Evolutionary conservation across 164 flowering plant species (phyloP).

Genomic region (Vitis rotundifolia): DNA sequence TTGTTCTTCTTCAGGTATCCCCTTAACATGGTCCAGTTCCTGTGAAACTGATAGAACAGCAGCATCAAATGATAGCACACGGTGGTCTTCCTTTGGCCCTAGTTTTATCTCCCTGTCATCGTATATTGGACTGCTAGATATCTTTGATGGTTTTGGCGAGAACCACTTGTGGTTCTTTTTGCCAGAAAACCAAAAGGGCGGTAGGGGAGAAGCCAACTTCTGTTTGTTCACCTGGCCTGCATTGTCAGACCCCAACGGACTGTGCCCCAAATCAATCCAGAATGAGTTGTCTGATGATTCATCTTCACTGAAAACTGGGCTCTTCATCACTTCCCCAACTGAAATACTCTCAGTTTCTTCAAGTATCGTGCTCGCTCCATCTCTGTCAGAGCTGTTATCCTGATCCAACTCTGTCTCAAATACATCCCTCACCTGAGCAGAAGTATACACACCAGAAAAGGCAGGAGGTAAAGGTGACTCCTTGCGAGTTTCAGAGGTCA

Average conservation of each 20-base stretch:
- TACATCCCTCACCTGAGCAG: constrained; percentile 85
- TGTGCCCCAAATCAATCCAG: constrained; percentile 92
- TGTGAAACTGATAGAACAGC: constrained; percentile 76
- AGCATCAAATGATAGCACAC: constrained; percentile 78
- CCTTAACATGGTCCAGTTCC: constrained; percentile 52
- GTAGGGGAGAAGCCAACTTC: constrained; percentile 53
- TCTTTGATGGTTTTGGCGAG: constrained; percentile 56
- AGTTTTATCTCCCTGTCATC: constrained; percentile 41
- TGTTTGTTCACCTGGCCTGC: constrained; percentile 43
- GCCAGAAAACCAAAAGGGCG: constrained; percentile 64
- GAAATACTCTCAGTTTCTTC: constrained; percentile 85
- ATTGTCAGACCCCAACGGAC: constrained; percentile 67
- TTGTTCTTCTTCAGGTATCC: constrained; percentile 54
- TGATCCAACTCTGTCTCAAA: constrained; percentile 83
- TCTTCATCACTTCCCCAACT: constrained; percentile 83
- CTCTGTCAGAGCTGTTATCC: constrained; percentile 75
- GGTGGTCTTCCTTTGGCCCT: constrained; percentile 34
- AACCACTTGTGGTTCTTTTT: constrained; percentile 39
- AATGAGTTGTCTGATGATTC: constrained; percentile 81
- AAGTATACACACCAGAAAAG: constrained; percentile 82
- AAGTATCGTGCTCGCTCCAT: constrained; percentile 83
- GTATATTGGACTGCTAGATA: constrained; percentile 54
- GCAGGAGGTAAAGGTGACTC: constrained; percentile 68
- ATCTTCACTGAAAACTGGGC: constrained; percentile 91
- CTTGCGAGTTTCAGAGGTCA: constrained; percentile 36